These are phyloP conservation scores for Claviceps africana DNA, from an alignment of 2,329 filamentous ascomycete genomes.

Conservation along the genomic window DNA sequence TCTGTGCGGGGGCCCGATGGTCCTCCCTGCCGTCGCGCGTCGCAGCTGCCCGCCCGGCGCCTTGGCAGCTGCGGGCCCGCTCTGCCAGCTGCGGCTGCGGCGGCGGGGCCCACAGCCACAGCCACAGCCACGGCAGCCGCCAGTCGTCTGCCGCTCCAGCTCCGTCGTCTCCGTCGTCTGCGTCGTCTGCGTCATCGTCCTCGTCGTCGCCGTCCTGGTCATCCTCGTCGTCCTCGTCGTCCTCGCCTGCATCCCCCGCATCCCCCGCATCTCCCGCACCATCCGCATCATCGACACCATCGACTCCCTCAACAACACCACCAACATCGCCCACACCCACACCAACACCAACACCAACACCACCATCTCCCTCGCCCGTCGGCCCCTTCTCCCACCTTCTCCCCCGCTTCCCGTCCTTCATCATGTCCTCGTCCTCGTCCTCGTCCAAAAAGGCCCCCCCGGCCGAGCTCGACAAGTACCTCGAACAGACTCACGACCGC, in stretches of 20 bases:
- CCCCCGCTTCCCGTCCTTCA: neutral
- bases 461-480: constrained; percentile 25
- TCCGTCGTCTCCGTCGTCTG: neutral
- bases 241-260: too few species aligned
- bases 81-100: constrained; percentile 4
- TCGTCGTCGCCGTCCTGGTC: too few species aligned
- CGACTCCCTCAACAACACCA: too few species aligned
- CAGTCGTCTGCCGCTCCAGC: neutral
- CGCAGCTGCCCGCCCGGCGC: neutral
- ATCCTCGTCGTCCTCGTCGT: too few species aligned
- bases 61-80: neutral
- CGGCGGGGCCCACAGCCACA: neutral
- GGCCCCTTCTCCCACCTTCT: neutral
- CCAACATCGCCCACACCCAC: neutral
- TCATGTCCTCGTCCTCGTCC: constrained; percentile 1
- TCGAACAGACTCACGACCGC: constrained; percentile 49
- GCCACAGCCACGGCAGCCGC: neutral
- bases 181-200: too few species aligned
- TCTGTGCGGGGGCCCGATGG: neutral
- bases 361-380: neutral
- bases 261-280: too few species aligned
- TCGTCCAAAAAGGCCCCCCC: neutral
- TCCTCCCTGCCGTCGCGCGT: neutral
- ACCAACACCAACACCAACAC: neutral
- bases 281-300: too few species aligned